These are phyloP conservation scores for Gossypium anomalum DNA, from an alignment of 345 rosid genomes.

Conservation along the genomic window DNA sequence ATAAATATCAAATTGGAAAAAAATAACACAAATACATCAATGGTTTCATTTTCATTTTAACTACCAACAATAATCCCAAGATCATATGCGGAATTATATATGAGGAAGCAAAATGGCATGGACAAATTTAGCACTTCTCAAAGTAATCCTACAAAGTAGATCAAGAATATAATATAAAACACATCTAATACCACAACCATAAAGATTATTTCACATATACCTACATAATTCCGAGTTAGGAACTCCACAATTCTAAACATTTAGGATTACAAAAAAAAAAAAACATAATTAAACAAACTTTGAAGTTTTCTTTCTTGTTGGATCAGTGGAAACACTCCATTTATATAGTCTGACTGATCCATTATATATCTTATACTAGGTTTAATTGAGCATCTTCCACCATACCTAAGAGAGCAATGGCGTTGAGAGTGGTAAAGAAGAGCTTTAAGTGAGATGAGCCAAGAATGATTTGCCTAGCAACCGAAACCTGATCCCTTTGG, in stretches of 20 bases:
- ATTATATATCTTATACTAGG: background rate
- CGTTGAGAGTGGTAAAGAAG: background rate
- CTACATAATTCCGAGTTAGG: no score
- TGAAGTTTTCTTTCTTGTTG: background rate
- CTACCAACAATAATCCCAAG: no score
- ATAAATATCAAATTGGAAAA: no score
- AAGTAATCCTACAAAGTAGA: background rate
- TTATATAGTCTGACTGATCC: background rate
- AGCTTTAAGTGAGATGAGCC: conserved; percentile 47
- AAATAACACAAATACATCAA: no score
- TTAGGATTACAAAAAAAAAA: background rate
- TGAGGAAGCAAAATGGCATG: no score
- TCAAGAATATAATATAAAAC: background rate
- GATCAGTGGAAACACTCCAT: background rate
- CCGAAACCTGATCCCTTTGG: conserved; percentile 30
- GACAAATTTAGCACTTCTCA: no score
- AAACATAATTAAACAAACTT: no score
- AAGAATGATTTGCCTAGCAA: conserved; percentile 43
- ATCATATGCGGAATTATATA: no score
- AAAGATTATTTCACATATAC: background rate
- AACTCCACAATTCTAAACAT: background rate
- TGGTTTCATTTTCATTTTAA: no score
- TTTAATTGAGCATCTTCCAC: conserved; percentile 8
- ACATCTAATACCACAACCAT: no score
- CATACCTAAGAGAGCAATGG: background rate